A percentile compares a stretch with the other conserved stretches of the same genome.
Conservation (phyloP, 202 grass and related monocot genomes). For the Eragrostis tef region DNA sequence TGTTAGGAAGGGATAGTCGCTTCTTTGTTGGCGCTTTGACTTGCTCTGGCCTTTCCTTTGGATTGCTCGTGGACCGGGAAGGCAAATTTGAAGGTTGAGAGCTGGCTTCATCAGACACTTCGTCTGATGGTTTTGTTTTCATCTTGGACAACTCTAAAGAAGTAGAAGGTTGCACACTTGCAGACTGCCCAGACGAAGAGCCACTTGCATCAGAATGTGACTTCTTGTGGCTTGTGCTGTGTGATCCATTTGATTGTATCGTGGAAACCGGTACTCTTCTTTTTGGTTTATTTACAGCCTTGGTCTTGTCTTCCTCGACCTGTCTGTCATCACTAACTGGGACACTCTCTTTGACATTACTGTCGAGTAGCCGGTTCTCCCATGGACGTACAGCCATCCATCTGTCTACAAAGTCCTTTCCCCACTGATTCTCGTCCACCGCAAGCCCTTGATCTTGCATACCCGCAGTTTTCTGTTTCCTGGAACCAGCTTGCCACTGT, state of each 20-base stretch:
- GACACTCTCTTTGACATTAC: slow-evolving; percentile 54
- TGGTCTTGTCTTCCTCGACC: slow-evolving; percentile 41
- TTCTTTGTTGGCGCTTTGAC: slow-evolving; percentile 44
- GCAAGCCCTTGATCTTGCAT: slow-evolving; percentile 59
- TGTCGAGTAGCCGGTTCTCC: slow-evolving; percentile 70
- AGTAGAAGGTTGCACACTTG: slow-evolving; percentile 27
- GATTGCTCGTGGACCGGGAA: slow-evolving; percentile 61
- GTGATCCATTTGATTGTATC: slow-evolving; percentile 40
- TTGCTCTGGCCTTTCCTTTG: slow-evolving; percentile 56
- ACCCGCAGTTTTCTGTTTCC: slow-evolving; percentile 49
- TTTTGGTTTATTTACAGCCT: slow-evolving; percentile 44
- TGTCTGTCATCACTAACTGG: slow-evolving; percentile 36
- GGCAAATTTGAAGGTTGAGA: slow-evolving; percentile 42
- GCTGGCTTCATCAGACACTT: slow-evolving; percentile 57
- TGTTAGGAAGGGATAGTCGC: slow-evolving; percentile 61
- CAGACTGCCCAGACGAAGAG: slow-evolving; percentile 51
- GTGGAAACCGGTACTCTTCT: slow-evolving; percentile 34
- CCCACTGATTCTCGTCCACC: slow-evolving; percentile 62
- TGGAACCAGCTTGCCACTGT: slow-evolving; percentile 69
- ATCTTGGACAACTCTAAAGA: slow-evolving; percentile 52
- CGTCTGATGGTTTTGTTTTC: slow-evolving; percentile 47
- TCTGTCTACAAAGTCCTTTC: slow-evolving; percentile 62
- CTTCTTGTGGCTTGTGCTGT: slow-evolving; percentile 40
- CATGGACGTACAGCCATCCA: slow-evolving; percentile 79
- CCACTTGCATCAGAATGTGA: slow-evolving; percentile 54